Base-by-base conservation (phyloP, 2,329 filamentous ascomycete genomes). In the Phyllachora maydis region DNA sequence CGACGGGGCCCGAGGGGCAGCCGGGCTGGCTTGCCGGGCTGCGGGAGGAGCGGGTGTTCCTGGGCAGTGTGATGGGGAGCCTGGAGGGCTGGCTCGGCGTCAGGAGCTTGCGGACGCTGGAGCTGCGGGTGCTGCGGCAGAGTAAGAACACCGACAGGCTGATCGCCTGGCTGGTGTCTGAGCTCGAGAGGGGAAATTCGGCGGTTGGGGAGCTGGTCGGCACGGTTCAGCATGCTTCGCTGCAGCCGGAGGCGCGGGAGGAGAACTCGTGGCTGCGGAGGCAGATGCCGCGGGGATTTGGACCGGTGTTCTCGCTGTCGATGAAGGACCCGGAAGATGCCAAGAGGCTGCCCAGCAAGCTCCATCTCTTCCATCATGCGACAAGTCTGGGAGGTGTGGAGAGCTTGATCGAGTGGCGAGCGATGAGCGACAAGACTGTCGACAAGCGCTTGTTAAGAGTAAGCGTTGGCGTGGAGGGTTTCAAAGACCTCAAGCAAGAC, bases 381-480 rank as follows among this genome's bases (percentile, higher is more conserved):
- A 98, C 88, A 3, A 90, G 78, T 45, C 49, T 95, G 14, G 88
- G 88, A 3, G 85, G 88, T 4, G 81, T 95, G 7, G 88, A 95
- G 61, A 88, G 79, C 40, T 49, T 95, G 53, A 83, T 98, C 36
- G 88, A 98, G 60, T 98, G 88, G 88, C 61, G 88, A 28, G 66
- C 75, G 22, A 88, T 98, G 79, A 73, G 70, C 28, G 88, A 98
- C 54, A 38, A 48, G 3, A 56, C 45, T 1, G 70, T 90, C 18
- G 78, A 90, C 40, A 63, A 57, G 39, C 56, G 65, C 28, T 45
- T 95, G 43, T 39, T 93, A 46, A 55, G 88, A 24, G 52, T 98
- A 15, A 93, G 83, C 44, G 52, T 93, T 16, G 88, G 88, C 0
- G 62, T 93, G 16, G 88, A 98, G 54, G 66, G 63, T 22, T 75